phyloP scores from a whole-genome alignment of 768 basidiomycete species.

The Leccinellum rugosiceps region DNA sequence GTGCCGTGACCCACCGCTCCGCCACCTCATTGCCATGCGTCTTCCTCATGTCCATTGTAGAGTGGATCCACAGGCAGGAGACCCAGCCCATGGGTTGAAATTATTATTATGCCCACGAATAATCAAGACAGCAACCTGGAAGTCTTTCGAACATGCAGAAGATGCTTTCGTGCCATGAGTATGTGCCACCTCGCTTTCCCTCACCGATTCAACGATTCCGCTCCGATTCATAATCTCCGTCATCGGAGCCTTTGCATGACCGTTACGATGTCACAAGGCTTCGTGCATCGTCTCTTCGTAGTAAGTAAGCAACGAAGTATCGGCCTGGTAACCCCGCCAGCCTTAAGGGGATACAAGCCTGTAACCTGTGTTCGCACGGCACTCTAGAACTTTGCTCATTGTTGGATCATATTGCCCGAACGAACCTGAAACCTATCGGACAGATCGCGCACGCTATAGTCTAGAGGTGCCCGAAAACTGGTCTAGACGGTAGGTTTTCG shows the following conservation, averaged over 20 bases:
- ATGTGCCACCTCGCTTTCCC: slow-evolving; percentile 6
- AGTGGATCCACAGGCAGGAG: background rate
- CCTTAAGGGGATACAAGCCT: background rate
- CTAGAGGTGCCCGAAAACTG: background rate
- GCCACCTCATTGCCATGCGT: slow-evolving; percentile 1
- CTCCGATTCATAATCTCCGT: slow-evolving; percentile 3
- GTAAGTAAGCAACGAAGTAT: background rate
- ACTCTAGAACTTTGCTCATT: background rate
- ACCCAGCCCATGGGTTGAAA: background rate
- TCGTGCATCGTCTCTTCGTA: background rate
- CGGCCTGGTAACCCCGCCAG: slow-evolving; percentile 6
- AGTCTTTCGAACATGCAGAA: background rate
- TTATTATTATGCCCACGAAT: slow-evolving; percentile 2
- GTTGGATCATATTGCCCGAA: background rate
- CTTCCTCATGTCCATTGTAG: slow-evolving; percentile 12
- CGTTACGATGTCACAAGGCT: background rate
- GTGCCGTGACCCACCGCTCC: slow-evolving; percentile 3
- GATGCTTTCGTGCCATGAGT: background rate
- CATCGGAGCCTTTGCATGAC: background rate
- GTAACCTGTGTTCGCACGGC: slow-evolving; percentile 4
- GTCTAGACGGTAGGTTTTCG: background rate
- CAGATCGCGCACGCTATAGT: background rate
- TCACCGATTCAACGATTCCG: slow-evolving; percentile 5
- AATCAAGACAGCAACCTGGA: background rate
- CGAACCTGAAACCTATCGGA: background rate